Percentiles rank a stretch among this genome's conserved stretches.
These are phyloP conservation scores for Lagenaria siceraria DNA, from an alignment of 306 rosid species.

Conservation along the genomic window DNA sequence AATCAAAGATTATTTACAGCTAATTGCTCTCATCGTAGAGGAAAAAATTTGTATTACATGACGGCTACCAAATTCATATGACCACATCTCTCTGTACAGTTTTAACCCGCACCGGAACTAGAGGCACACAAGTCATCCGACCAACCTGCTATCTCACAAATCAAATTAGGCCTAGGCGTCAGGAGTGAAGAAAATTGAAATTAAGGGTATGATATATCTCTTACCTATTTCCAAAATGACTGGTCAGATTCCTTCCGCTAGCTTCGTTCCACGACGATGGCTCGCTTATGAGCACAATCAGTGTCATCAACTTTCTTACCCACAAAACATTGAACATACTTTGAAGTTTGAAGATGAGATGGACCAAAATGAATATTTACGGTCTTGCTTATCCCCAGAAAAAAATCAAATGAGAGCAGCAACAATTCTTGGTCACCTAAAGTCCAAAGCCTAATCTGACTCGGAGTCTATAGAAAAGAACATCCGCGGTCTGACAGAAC, in stretches of 20 bases:
- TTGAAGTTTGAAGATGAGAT: conserved; percentile 7
- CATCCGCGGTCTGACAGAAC: conserved; percentile 70
- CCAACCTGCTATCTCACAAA: not conserved
- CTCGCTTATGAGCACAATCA: not conserved
- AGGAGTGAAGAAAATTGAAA: not conserved
- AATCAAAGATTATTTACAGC: conserved; percentile 8
- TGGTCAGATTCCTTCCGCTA: not conserved
- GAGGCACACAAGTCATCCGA: conserved; percentile 1
- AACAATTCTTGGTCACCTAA: conserved; percentile 7
- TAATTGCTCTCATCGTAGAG: conserved; percentile 6
- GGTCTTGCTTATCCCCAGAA: conserved; percentile 10
- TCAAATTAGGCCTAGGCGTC: not conserved
- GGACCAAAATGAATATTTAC: conserved; percentile 5
- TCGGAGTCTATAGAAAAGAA: conserved; percentile 75
- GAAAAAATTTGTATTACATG: conserved; percentile 1
- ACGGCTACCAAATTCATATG: conserved; percentile 1
- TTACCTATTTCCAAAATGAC: not conserved
- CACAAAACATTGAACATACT: not conserved
- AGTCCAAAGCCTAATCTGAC: conserved; percentile 48
- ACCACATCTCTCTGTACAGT: conserved; percentile 11
- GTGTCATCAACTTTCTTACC: conserved; percentile 3
- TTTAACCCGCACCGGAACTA: conserved; percentile 3
- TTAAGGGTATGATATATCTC: not conserved
- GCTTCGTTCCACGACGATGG: not conserved
- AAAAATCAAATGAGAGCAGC: conserved; percentile 3